Base-by-base conservation (phyloP, 2,329 filamentous ascomycete species). In the Helotiales sp. region DNA sequence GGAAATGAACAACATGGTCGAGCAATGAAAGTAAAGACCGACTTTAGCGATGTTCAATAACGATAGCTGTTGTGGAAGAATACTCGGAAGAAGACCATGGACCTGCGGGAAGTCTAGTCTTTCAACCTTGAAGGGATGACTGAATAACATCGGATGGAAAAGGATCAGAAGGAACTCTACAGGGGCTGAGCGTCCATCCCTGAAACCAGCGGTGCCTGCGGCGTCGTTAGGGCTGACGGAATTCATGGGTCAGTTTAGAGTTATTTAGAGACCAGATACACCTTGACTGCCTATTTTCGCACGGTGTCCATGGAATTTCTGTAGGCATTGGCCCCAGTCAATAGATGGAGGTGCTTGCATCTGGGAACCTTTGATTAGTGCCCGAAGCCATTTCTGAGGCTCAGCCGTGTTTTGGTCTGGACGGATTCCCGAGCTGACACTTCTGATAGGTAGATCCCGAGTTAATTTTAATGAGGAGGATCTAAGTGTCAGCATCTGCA, bases 1-100 rank as follows among this genome's bases (percentile, higher is more conserved):
- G 1, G 61, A 43, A 11, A n/a, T n/a, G n/a, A 15, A 49, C 61
- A 34, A 6, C 61, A 63, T 63, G 20, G 6, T 43, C 52, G 61
- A 17, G 40, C 22, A 63, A 24, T n/a, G 8, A 40, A 55, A 26
- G 15, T 40, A 49, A 43, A 40, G 47, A 32, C n/a, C 15, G 45
- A 55, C 1, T 40, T 17, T 4, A 20, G 26, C n/a, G 45, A 26
- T 2, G 13, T 49, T 49, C 45, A 49, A 20, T 11, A 24, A 47
- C 2, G 45, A 49, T 24, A 49, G 20, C 10, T 1, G 13, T 17
- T 17, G 37, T 43, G 13, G n/a, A n/a, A n/a, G 34, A 40, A 3
- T 7, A 3, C 34, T 7, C 3, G 6, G 34, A 6, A 15, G 15
- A 40, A 40, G 11, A 13, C 34, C n/a, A 49, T 3, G 6, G 20